phyloP scores from a whole-genome alignment of 805 yeast species.

The Wickerhamiella bombiphila region DNA sequence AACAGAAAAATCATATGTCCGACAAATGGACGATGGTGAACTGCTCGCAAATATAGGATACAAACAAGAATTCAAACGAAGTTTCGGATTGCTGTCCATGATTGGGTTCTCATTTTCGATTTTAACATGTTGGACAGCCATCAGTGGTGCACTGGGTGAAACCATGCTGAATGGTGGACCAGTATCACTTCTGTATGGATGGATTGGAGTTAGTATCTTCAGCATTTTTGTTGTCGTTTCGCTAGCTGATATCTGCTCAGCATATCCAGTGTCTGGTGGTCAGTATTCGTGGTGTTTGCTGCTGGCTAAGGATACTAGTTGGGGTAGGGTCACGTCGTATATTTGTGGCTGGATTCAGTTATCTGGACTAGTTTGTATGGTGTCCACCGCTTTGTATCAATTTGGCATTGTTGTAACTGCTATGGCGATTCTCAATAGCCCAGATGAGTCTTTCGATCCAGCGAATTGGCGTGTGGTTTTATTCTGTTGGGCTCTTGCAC shows the following conservation, averaged over 20 bases:
- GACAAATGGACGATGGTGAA: slow-evolving; percentile 2
- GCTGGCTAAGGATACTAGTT: slow-evolving; percentile 19
- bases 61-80: slow-evolving; percentile 48
- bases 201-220: slow-evolving; percentile 38
- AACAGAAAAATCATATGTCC: too few species aligned
- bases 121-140: slow-evolving; percentile 49
- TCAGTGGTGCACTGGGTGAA: slow-evolving; percentile 47
- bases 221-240: slow-evolving; percentile 43
- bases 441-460: slow-evolving; percentile 23
- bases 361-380: slow-evolving; percentile 47
- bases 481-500: slow-evolving; percentile 17
- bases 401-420: slow-evolving; percentile 40
- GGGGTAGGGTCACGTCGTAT: slow-evolving; percentile 37
- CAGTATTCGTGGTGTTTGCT: slow-evolving; percentile 52
- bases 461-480: slow-evolving; percentile 19
- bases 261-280: slow-evolving; percentile 50
- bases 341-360: slow-evolving; percentile 49
- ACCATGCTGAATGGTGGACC: slow-evolving; percentile 49
- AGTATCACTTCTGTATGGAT: slow-evolving; percentile 48
- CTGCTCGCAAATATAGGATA: slow-evolving; percentile 32
- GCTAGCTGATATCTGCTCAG: slow-evolving; percentile 46
- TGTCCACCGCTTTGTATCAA: slow-evolving; percentile 44
- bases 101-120: slow-evolving; percentile 43
- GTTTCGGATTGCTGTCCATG: slow-evolving; percentile 38
- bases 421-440: slow-evolving; percentile 29